Evolutionary conservation across 1,139 yeast genomes (phyloP), one percentile per base, ranked within the genome.

Genomic region (Candida smagusa): DNA sequence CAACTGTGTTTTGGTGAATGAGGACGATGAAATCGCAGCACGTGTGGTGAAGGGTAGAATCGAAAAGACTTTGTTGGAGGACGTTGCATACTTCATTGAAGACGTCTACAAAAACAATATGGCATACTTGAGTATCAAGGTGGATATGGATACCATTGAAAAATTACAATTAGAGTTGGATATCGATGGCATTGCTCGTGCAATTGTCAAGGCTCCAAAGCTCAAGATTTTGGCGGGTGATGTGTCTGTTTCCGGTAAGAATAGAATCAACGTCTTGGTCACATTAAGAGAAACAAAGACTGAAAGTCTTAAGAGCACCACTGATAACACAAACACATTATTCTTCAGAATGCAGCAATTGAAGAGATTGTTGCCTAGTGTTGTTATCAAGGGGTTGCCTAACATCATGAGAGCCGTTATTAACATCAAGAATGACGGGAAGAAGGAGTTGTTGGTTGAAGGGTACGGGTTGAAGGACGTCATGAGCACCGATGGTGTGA

Each of bases 1-100:
- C 57, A 90, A 92, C 49, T 95, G 97, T 6, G 90, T 85, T 7
- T 71, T 94, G 50, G 97, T 92, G 9, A 92, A 94, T 54, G 94
- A 87, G 50, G 81, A 82, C 12, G 98, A 94, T 59, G 97, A 90
- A 65, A 84, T 96, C 56, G 97, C 97, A 22, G 98, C 98, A 0
- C 81, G 99, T 62, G 97, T 94, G 49, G 98, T 94, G 30, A 94
- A 94, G 65, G 98, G 99, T 36, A 79, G 99, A 59, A 79, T 94
- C 40, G 99, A 94, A 59, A 94, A 92, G 68, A 94, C 98, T 0
- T 65, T 84, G 41, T 66, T 94, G 44, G 80, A 82, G 47, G 98
- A 94, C 57, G 84, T 94, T 46, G 89, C 95, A 2, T 86, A 65
- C 55, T 90, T 79, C 59, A 84, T 94, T 48, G 96, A 92, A 58